phyloP scores from a whole-genome alignment of 1,139 yeast genomes.

The Debaryomyces subglobosus region DNA sequence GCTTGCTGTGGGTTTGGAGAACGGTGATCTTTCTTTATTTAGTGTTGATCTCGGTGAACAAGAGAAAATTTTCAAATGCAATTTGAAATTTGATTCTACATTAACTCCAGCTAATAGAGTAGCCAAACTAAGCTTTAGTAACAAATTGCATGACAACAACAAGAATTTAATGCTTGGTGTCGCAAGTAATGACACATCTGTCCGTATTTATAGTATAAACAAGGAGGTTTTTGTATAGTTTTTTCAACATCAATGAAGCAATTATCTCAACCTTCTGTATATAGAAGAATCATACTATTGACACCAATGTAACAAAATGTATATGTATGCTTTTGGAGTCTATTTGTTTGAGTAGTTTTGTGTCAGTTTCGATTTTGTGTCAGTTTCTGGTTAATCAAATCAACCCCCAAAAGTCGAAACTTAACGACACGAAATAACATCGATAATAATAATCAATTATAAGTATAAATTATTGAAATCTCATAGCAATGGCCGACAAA shows the following conservation, averaged over 20 bases:
- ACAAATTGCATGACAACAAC: conserved; percentile 20
- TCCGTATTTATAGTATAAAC: conserved; percentile 54
- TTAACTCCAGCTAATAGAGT: conserved; percentile 65
- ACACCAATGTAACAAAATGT: neutral
- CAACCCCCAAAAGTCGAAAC: conserved; percentile 7
- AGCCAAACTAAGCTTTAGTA: conserved; percentile 60
- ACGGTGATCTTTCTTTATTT: conserved; percentile 42
- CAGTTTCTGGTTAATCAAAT: neutral
- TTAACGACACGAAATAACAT: conserved; percentile 6
- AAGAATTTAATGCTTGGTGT: conserved; percentile 51
- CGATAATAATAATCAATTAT: neutral
- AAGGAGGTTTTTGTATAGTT: conserved; percentile 1
- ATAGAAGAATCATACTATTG: neutral
- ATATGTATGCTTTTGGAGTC: neutral
- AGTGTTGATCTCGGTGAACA: conserved; percentile 31
- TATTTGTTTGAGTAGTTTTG: neutral
- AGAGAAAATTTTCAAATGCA: conserved; percentile 26
- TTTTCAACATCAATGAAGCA: no score
- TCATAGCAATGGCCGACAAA: conserved; percentile 69
- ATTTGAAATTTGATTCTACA: conserved; percentile 33
- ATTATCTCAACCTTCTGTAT: neutral
- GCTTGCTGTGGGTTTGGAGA: conserved; percentile 75
- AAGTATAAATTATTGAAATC: conserved; percentile 1
- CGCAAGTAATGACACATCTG: conserved; percentile 72
- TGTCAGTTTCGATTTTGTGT: conserved; percentile 4